Evolutionary conservation across 1,139 yeast genomes (phyloP), one percentile per base, ranked within the genome.

Genomic region (Zygosaccharomyces sapae): DNA sequence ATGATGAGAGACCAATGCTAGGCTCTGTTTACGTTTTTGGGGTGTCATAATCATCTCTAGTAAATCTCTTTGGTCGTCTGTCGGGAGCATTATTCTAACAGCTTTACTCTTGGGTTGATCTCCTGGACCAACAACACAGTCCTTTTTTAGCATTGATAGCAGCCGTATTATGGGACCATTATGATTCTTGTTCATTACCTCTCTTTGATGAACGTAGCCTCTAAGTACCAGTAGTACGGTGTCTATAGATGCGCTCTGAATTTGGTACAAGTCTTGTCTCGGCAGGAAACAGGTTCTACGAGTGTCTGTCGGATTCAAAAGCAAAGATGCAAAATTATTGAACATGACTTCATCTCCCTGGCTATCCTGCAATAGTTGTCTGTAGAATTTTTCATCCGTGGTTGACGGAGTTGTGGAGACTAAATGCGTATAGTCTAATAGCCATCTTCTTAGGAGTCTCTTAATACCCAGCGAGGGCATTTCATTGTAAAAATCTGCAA

Each of bases 401-500:
- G 34, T 41, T 9, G 44, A 45, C 10, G 41, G 25, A 3, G 44
- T 33, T 18, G 46, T 35, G 13, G 48, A 42, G 13, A 60, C 33
- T 4, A 57, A 36, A 24, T 50, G 49, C 2, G 54, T 44, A 45
- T 61, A 49, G 44, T 61, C 65, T 37, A 52, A 58, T 33, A 56
- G 50, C 66, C 66, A 62, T 19, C 56, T 39, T 33, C 59, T 49
- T 13, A 60, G 39, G 9, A 62, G 48, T 19, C 50, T 50, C 36
- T 54, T 55, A 19, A 58, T 44, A 18, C 53, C 55, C 4, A 33
- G 22, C 7, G 51, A 43, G 5, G 44, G 37, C 2, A 52, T 47
- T 5, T 49, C 40, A n/a, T 54, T 43, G 48, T 62, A 62, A 33
- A 59, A 46, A 3, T 47, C 27, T 24, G 53, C 50, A 40, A 63